Percentiles rank a stretch among this genome's conserved stretches.
Conservation (phyloP, 75 land plant genomes). For the Selaginella tamariscina region DNA sequence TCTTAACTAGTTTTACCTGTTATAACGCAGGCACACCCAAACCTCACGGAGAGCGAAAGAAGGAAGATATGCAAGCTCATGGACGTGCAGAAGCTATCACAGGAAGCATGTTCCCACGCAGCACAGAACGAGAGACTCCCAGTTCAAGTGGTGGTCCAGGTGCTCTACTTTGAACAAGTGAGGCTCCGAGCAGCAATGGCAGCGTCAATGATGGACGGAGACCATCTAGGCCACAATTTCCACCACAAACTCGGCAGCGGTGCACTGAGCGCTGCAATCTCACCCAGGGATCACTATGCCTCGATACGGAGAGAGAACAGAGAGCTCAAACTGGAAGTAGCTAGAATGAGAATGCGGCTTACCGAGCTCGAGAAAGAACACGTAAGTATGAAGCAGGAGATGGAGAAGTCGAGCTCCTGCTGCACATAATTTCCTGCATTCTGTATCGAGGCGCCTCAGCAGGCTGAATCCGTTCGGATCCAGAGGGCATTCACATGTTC, state of each 20-base stretch:
- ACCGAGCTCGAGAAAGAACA: not conserved
- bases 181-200: conserved; percentile 12
- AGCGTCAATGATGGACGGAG: conserved; percentile 6
- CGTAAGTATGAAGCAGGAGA: conserved; percentile 3
- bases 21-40: not conserved
- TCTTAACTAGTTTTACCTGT: not conserved
- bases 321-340: conserved; percentile 10
- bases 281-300: conserved; percentile 9
- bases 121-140: conserved; percentile 2
- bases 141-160: conserved; percentile 11
- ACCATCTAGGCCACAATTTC: not conserved
- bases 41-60: not conserved
- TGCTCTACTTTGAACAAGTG: conserved; percentile 12
- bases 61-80: not conserved
- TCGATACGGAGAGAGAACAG: conserved; percentile 5
- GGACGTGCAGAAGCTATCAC: conserved; percentile 9
- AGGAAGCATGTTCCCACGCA: conserved; percentile 12
- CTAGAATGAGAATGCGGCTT: conserved; percentile 5
- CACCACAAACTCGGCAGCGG: conserved; percentile 2
- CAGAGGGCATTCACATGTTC: not conserved
- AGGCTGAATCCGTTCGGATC: conserved; percentile 13
- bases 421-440: conserved; percentile 2
- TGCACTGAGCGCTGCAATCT: conserved; percentile 1
- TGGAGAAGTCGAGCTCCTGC: conserved; percentile 1
- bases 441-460: not conserved